Percentiles rank a stretch among this genome's conserved stretches.
phyloP scores from a whole-genome alignment of 116 monocot genomes.

The Trichopus zeylanicus region DNA sequence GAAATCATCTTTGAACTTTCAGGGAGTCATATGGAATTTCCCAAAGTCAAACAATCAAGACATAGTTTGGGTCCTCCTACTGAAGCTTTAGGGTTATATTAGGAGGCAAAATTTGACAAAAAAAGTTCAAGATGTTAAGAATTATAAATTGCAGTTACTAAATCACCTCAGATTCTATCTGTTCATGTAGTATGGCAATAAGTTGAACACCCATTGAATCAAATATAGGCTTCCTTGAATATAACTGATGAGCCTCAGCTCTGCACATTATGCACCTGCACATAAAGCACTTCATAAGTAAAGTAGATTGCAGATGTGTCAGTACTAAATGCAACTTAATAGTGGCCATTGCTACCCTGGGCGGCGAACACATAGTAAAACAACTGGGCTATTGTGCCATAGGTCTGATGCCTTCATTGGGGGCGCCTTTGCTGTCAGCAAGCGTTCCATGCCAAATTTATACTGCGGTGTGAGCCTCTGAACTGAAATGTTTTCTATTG shows the following conservation, averaged over 20 bases:
- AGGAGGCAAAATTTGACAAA: too few relatives aligned
- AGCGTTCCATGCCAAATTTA: slow-evolving; percentile 23
- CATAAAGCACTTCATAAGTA: too few relatives aligned
- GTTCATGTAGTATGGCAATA: slow-evolving; percentile 33
- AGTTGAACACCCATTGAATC: slow-evolving; percentile 35
- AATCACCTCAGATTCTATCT: slow-evolving; percentile 29
- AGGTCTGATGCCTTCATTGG: slow-evolving; percentile 37
- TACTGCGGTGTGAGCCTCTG: slow-evolving; percentile 34
- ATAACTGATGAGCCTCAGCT: slow-evolving; percentile 41
- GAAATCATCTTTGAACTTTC: too few relatives aligned
- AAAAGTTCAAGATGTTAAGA: too few relatives aligned
- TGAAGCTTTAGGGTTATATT: too few relatives aligned
- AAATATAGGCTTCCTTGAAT: slow-evolving; percentile 33
- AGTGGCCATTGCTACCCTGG: slow-evolving; percentile 21
- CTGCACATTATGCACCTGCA: slow-evolving; percentile 41
- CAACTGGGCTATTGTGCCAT: slow-evolving; percentile 25
- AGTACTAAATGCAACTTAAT: too few relatives aligned
- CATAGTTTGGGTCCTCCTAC: too few relatives aligned
- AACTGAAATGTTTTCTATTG: slow-evolving; percentile 25
- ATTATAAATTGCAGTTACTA: too few relatives aligned
- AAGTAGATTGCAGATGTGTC: too few relatives aligned
- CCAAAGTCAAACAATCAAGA: too few relatives aligned
- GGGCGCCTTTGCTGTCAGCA: slow-evolving; percentile 13
- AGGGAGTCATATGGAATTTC: too few relatives aligned
- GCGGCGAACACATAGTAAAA: slow-evolving; percentile 27